phyloP scores from a whole-genome alignment of 768 basidiomycete genomes.

The Tricholoma flavovirens region DNA sequence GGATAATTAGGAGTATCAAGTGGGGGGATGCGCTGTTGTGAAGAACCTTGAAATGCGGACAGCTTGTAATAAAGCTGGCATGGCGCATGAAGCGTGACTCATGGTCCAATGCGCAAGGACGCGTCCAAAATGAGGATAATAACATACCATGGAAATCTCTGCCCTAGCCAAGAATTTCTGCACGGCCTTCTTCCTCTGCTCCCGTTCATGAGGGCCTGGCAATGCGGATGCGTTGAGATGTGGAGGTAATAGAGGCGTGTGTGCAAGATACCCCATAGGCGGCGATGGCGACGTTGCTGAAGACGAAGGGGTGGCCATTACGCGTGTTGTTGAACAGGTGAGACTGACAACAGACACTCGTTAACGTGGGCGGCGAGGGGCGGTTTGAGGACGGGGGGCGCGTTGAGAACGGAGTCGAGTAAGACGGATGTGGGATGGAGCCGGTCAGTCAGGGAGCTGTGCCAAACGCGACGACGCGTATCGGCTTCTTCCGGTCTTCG shows the following conservation, averaged over 20 bases:
- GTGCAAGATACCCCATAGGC: constrained; percentile 56
- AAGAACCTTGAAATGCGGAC: background rate
- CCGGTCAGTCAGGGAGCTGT: constrained; percentile 23
- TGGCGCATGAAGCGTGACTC: constrained; percentile 2
- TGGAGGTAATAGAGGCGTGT: constrained; percentile 31
- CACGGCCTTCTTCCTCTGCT: constrained; percentile 61
- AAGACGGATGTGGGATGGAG: constrained; percentile 25
- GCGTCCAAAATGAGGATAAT: constrained; percentile 38
- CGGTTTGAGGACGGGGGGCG: constrained; percentile 32
- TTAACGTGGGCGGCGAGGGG: constrained; percentile 28
- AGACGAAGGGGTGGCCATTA: constrained; percentile 77
- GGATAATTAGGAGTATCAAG: constrained; percentile 15
- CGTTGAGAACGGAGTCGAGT: constrained; percentile 26
- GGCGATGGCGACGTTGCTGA: constrained; percentile 82
- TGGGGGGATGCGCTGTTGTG: background rate
- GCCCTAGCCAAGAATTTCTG: constrained; percentile 76
- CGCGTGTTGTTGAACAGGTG: constrained; percentile 26
- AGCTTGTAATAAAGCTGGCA: constrained; percentile 4
- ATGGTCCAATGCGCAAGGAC: constrained; percentile 30
- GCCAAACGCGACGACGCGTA: constrained; percentile 51
- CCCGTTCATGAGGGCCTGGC: constrained; percentile 44
- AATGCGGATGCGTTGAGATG: constrained; percentile 27
- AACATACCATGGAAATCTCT: constrained; percentile 73
- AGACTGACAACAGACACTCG: constrained; percentile 20
- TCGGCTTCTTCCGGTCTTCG: constrained; percentile 45